phyloP scores from a whole-genome alignment of 1,284 basidiomycete species.

The Bjerkandera adusta region DNA sequence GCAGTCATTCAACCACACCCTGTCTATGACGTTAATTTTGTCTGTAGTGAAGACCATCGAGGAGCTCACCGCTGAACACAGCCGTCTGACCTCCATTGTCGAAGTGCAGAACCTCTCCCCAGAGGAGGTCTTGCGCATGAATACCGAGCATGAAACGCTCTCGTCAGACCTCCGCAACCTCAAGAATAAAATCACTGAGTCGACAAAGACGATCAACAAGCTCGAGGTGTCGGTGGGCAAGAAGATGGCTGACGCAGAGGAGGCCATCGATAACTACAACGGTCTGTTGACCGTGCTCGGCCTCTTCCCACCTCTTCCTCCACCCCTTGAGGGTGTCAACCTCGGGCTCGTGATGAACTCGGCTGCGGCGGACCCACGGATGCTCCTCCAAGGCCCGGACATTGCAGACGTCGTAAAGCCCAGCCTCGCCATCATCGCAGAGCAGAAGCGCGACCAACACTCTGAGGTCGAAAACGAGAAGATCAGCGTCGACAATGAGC shows the following conservation, averaged over 20 bases:
- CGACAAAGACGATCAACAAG: conserved; percentile 64
- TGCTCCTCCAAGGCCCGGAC: conserved; percentile 62
- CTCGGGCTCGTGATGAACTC: conserved; percentile 76
- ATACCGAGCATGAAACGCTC: conserved; percentile 76
- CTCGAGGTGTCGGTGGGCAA: conserved; percentile 79
- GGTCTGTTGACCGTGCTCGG: conserved; percentile 71
- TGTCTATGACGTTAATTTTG: neutral
- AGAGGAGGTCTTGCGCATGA: conserved; percentile 86
- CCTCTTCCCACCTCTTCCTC: conserved; percentile 64
- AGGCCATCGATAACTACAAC: conserved; percentile 73
- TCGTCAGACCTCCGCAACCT: conserved; percentile 72
- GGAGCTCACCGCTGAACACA: conserved; percentile 55
- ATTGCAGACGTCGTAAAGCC: conserved; percentile 71
- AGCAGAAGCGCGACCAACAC: conserved; percentile 64
- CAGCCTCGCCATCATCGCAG: conserved; percentile 65
- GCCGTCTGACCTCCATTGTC: conserved; percentile 63
- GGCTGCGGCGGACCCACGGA: conserved; percentile 62
- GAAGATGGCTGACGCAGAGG: conserved; percentile 75
- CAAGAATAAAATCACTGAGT: conserved; percentile 69
- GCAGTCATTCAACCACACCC: conserved; percentile 11
- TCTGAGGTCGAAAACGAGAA: conserved; percentile 70
- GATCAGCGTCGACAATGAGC: conserved; percentile 75
- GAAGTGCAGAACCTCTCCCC: conserved; percentile 81
- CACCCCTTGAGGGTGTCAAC: conserved; percentile 68
- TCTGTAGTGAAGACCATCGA: conserved; percentile 2